Evolutionary conservation across 108 stramenopile species (phyloP).

Genomic region (Nannochloropsis salina): DNA sequence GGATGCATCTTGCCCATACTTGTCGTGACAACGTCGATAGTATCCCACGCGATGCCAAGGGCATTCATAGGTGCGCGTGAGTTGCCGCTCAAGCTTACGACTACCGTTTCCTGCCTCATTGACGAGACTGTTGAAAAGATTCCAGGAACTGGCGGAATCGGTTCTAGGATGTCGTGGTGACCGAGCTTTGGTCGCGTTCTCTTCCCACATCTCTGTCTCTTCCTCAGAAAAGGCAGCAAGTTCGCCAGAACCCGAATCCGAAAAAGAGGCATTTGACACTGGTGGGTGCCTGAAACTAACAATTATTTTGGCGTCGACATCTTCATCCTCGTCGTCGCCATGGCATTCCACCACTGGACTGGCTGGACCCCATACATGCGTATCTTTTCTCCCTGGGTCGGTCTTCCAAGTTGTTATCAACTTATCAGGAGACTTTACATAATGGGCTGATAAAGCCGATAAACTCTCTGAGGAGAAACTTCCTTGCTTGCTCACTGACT

Average conservation of each 20-base stretch:
- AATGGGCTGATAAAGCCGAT: no score
- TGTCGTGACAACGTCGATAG: constrained; percentile 5
- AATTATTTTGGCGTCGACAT: background rate
- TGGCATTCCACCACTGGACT: no score
- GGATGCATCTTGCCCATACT: background rate
- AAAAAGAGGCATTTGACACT: background rate
- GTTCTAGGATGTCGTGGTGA: background rate
- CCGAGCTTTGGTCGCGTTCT: background rate
- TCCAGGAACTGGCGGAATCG: background rate
- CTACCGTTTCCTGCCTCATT: constrained; percentile 1
- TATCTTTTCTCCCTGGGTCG: no score
- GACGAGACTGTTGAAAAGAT: background rate
- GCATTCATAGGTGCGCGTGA: constrained; percentile 4
- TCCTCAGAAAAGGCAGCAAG: no score
- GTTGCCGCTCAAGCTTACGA: background rate
- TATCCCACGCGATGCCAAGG: background rate
- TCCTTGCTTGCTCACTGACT: background rate
- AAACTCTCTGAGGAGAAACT: no score
- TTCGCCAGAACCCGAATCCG: background rate
- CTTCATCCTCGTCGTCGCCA: background rate
- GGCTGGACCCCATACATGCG: no score
- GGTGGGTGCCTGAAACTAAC: background rate
- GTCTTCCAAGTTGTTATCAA: no score
- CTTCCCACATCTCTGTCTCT: no score
- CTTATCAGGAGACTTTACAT: no score